Evolutionary conservation across 2,329 filamentous ascomycete genomes (phyloP), one percentile per base, ranked within the genome.

Genomic region (Neocatenulostroma microsporum): DNA sequence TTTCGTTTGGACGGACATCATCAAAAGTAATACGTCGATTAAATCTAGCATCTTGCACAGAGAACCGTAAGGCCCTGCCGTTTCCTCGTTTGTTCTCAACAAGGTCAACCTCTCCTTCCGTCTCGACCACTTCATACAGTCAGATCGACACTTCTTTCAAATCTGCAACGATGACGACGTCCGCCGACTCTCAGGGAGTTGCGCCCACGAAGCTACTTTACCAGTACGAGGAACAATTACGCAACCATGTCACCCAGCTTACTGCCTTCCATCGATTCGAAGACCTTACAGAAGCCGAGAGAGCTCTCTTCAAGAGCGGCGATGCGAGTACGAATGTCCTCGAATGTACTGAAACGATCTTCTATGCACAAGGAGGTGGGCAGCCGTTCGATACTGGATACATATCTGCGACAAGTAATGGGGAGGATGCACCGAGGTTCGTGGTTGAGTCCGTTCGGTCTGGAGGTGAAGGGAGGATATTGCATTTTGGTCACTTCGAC

Each of bases 321-420:
- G 10, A n/a, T 13, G 20, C 13, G 3, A 3, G 17, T 7, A 34
- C 31, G 12, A 15, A 17, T 15, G 31, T 24, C 7, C 18, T 34
- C 12, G 31, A 34, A 24, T n/a, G n/a, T n/a, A n/a, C n/a, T n/a
- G n/a, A n/a, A 30, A 85, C 82, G n/a, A 78, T 85, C 42, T 86
- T 86, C 60, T 78, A 86, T 44, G 76, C 79, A 0, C 82, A 86
- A 57, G 82, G 82, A 14, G 82, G 82, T 41, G 82, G 82, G 6
- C 82, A 86, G 50, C 82, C 82, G 1, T 79, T 74, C 0, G 82
- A 86, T 44, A 66, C 69, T 9, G 82, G 82, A 14, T 61, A 53
- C 26, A 80, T 85, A 1, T 25, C 44, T 9, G 36, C 40, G 15
- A 6, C 50, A 19, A n/a, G 12, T 8, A n/a, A 20, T 10, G n/a